Evolutionary conservation across 2,329 filamentous ascomycete species (phyloP).

Genomic region (Diaporthe caulivora): DNA sequence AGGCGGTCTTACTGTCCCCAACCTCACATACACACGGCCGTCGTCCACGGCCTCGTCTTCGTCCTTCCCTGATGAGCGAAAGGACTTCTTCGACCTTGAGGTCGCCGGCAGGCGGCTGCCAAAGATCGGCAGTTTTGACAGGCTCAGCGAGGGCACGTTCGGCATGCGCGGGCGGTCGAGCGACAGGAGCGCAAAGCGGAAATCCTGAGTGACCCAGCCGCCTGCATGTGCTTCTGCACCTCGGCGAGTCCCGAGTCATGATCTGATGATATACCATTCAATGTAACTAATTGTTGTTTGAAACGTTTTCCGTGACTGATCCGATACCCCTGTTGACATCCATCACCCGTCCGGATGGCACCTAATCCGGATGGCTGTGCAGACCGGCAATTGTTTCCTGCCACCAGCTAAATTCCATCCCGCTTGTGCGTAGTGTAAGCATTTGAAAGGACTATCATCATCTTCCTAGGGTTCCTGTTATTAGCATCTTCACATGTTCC

Average conservation of each 20-base stretch:
- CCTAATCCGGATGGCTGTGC: slow-evolving; percentile 23
- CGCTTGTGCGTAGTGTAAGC: background rate
- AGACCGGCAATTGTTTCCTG: slow-evolving; percentile 6
- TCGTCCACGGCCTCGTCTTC: background rate
- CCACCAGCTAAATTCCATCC: background rate
- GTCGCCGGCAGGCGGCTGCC: background rate
- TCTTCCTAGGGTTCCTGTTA: background rate
- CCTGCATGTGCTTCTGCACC: background rate
- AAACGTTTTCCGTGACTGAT: slow-evolving; percentile 17
- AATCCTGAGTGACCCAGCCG: background rate
- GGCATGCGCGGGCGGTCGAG: slow-evolving; percentile 28
- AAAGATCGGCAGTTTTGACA: slow-evolving; percentile 30
- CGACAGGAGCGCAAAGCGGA: slow-evolving; percentile 18
- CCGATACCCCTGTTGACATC: slow-evolving; percentile 10
- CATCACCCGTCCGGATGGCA: background rate
- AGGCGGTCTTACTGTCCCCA: slow-evolving; percentile 12
- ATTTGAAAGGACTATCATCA: background rate
- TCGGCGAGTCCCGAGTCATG: slow-evolving; percentile 26
- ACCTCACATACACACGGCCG: slow-evolving; percentile 13
- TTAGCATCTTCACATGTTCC: background rate
- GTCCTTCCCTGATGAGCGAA: background rate
- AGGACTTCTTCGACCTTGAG: slow-evolving; percentile 2
- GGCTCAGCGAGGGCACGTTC: slow-evolving; percentile 34
- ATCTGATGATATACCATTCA: slow-evolving; percentile 22
- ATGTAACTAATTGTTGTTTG: slow-evolving; percentile 30